phyloP scores from a whole-genome alignment of 345 rosid species.

The Linum usitatissimum region DNA sequence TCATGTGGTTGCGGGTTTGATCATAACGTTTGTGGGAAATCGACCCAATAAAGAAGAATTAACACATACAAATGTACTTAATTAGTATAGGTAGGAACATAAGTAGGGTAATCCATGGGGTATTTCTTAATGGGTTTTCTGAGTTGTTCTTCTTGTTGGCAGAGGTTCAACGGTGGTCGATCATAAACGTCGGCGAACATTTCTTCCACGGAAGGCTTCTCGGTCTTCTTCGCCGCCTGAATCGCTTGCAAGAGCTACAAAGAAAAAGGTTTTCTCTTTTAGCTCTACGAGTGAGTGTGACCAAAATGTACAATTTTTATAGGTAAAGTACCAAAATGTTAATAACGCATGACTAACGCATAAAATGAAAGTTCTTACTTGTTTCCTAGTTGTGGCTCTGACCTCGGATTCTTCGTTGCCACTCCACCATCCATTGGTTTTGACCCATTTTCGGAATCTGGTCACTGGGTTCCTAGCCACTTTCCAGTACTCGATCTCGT shows the following conservation, averaged over 20 bases:
- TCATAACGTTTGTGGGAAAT: no score
- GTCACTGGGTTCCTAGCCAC: slow-evolving; percentile 50
- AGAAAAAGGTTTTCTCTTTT: background rate
- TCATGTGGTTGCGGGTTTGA: no score
- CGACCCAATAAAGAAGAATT: background rate
- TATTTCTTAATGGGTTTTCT: slow-evolving; percentile 34
- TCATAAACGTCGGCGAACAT: slow-evolving; percentile 62
- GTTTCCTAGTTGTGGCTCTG: slow-evolving; percentile 37
- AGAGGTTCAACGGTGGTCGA: slow-evolving; percentile 38
- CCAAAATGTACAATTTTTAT: no score
- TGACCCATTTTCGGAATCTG: slow-evolving; percentile 56
- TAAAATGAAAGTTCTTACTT: no score
- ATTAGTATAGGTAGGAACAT: slow-evolving; percentile 27
- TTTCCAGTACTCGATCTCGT: slow-evolving; percentile 70
- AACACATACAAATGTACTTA: background rate
- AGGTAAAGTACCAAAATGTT: no score
- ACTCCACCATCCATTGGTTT: slow-evolving; percentile 66
- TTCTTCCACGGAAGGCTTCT: slow-evolving; percentile 47
- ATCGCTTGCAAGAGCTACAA: slow-evolving; percentile 52
- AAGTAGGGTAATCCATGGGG: slow-evolving; percentile 45
- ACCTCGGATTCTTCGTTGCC: slow-evolving; percentile 44
- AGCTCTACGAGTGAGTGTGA: background rate
- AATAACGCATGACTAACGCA: background rate
- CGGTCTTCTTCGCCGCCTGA: slow-evolving; percentile 50
- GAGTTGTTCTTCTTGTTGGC: slow-evolving; percentile 51